Percentiles rank a stretch among this genome's conserved stretches.
Evolutionary conservation across 805 yeast genomes (phyloP).

Genomic region (Groenewaldozyma tartarivorans): DNA sequence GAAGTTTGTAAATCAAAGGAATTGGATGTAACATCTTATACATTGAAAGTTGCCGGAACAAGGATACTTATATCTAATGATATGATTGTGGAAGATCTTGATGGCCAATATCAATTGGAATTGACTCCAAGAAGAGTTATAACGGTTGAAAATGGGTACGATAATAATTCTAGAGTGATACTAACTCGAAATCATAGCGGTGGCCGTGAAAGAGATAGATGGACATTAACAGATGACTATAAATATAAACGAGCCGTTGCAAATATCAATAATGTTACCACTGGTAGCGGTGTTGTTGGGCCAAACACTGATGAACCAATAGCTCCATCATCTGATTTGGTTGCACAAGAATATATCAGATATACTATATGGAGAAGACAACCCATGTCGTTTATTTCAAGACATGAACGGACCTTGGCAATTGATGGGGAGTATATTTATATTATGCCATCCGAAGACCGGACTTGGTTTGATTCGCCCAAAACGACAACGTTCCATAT

Average conservation of each 20-base stretch:
- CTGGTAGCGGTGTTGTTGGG: not conserved
- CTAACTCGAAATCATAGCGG: not conserved
- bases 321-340: conserved; percentile 2
- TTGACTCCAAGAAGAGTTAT: conserved; percentile 35
- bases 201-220: not conserved
- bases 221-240: not conserved
- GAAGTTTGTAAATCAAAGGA: conserved; percentile 24
- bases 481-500: conserved; percentile 85
- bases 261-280: not conserved
- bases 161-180: not conserved
- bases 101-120: conserved; percentile 34
- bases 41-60: conserved; percentile 25
- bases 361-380: conserved; percentile 87
- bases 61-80: conserved; percentile 14
- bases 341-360: conserved; percentile 56
- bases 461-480: conserved; percentile 58
- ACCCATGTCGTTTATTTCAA: conserved; percentile 68
- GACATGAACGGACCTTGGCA: conserved; percentile 75
- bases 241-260: not conserved
- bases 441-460: conserved; percentile 75
- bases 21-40: conserved; percentile 25
- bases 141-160: conserved; percentile 23
- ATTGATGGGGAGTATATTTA: conserved; percentile 93
- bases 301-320: not conserved
- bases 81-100: conserved; percentile 31